Evolutionary conservation across 768 basidiomycete genomes (phyloP).

Genomic region (Tremella yokohamensis): DNA sequence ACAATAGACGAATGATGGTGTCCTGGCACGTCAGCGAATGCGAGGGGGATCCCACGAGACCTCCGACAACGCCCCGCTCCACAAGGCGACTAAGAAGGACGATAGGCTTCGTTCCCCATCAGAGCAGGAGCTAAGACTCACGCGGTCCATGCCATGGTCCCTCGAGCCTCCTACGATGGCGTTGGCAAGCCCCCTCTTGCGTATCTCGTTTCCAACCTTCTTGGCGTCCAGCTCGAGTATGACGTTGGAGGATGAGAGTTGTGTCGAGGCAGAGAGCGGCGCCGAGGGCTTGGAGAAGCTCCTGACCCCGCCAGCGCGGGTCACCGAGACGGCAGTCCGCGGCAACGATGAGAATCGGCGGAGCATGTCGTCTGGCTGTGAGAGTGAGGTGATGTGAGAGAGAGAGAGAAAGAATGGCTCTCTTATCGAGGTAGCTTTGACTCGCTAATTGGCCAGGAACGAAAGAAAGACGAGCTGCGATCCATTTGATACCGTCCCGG

Average conservation of each 20-base stretch:
- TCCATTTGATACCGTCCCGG: neutral
- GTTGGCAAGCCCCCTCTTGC: conserved; percentile 41
- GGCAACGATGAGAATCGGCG: conserved; percentile 1
- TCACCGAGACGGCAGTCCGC: neutral
- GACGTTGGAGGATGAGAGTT: conserved; percentile 29
- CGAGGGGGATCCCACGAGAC: neutral
- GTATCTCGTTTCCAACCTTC: conserved; percentile 46
- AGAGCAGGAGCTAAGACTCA: conserved; percentile 19
- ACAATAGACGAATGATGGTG: conserved; percentile 91
- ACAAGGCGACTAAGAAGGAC: neutral
- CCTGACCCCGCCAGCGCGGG: neutral
- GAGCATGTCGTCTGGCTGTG: conserved; percentile 10
- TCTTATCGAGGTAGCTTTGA: neutral
- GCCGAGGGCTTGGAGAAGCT: conserved; percentile 25
- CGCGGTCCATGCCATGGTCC: conserved; percentile 50
- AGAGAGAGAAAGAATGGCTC: conserved; percentile 2
- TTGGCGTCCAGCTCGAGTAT: conserved; percentile 46
- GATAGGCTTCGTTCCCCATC: neutral
- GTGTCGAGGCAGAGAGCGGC: conserved; percentile 18
- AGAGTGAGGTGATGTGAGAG: conserved; percentile 16
- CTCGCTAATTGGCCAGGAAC: neutral
- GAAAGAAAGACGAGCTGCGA: neutral
- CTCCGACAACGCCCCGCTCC: no score
- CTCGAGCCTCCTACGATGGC: conserved; percentile 22
- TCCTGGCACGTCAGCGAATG: conserved; percentile 58